A percentile compares a stretch with the other conserved stretches of the same genome.
Conservation (phyloP, 2,329 filamentous ascomycete species). For the Verticillium klebahnii region DNA sequence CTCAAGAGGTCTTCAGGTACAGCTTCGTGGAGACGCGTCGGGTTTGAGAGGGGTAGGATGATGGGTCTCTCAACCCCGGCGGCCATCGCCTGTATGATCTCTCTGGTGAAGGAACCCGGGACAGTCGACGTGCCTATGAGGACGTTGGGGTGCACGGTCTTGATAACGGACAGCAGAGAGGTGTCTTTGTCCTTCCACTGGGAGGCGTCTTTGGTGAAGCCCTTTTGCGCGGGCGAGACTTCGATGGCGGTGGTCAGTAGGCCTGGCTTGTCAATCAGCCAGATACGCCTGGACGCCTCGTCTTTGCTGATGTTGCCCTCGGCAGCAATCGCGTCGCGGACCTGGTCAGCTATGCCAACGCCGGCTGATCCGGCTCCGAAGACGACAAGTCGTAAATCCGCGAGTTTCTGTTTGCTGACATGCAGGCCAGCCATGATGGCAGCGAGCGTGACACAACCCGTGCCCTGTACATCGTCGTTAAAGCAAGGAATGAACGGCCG, state of each 20-base stretch:
- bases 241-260: conserved; percentile 62
- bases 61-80: conserved; percentile 68
- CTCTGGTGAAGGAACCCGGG: conserved; percentile 70
- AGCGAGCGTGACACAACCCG: conserved; percentile 80
- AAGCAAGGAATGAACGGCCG: conserved; percentile 73
- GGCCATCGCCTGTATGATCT: conserved; percentile 72
- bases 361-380: conserved; percentile 82
- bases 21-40: conserved; percentile 79
- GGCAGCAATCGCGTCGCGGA: conserved; percentile 71
- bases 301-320: conserved; percentile 62
- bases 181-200: conserved; percentile 59
- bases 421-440: conserved; percentile 74
- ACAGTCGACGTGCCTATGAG: conserved; percentile 81
- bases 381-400: conserved; percentile 66
- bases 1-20: conserved; percentile 68
- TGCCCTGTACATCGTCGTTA: conserved; percentile 89
- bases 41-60: conserved; percentile 79
- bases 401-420: conserved; percentile 60
- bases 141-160: conserved; percentile 70
- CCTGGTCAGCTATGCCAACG: conserved; percentile 80
- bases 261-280: conserved; percentile 78
- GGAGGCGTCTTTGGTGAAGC: conserved; percentile 58
- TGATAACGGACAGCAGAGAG: conserved; percentile 62
- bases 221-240: conserved; percentile 61
- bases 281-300: conserved; percentile 78